Conservation (phyloP, 2,329 filamentous ascomycete species). For the Aspergillus sp. region DNA sequence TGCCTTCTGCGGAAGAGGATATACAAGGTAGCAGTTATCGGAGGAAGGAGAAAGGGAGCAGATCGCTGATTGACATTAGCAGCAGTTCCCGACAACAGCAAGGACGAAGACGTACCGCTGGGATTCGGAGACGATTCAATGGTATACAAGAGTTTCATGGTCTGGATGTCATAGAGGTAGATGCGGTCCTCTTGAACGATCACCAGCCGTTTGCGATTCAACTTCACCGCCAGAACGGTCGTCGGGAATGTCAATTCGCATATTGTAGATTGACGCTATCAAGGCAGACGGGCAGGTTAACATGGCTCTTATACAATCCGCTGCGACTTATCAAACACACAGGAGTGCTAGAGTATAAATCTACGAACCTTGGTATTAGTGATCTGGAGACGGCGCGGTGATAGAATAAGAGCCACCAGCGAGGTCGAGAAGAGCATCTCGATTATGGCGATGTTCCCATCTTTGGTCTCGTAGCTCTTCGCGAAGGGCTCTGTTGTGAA, state of each 20-base stretch:
- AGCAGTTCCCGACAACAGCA: neutral
- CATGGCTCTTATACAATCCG: conserved; percentile 1
- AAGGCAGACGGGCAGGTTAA: conserved; percentile 1
- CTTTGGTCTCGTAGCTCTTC: conserved; percentile 87
- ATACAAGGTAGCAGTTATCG: conserved; percentile 91
- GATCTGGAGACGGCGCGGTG: conserved; percentile 84
- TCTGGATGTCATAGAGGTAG: conserved; percentile 97
- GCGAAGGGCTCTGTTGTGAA: conserved; percentile 95
- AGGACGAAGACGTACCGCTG: conserved; percentile 41
- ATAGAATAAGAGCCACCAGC: conserved; percentile 84
- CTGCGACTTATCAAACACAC: neutral
- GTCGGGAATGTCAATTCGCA: conserved; percentile 98
- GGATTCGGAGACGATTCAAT: conserved; percentile 93
- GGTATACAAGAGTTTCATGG: conserved; percentile 89
- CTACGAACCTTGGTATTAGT: conserved; percentile 83
- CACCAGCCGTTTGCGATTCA: conserved; percentile 88
- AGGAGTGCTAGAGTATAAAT: neutral
- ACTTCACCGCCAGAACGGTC: conserved; percentile 83
- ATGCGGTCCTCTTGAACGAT: conserved; percentile 94
- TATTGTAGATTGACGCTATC: conserved; percentile 67
- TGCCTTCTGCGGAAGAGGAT: conserved; percentile 67
- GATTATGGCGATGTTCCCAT: conserved; percentile 89
- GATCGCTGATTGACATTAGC: conserved; percentile 50
- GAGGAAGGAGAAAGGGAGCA: conserved; percentile 89
- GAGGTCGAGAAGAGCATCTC: conserved; percentile 99